These are phyloP conservation scores for Aspergillus taichungensis DNA, from an alignment of 495 filamentous ascomycete genomes.

Conservation along the genomic window DNA sequence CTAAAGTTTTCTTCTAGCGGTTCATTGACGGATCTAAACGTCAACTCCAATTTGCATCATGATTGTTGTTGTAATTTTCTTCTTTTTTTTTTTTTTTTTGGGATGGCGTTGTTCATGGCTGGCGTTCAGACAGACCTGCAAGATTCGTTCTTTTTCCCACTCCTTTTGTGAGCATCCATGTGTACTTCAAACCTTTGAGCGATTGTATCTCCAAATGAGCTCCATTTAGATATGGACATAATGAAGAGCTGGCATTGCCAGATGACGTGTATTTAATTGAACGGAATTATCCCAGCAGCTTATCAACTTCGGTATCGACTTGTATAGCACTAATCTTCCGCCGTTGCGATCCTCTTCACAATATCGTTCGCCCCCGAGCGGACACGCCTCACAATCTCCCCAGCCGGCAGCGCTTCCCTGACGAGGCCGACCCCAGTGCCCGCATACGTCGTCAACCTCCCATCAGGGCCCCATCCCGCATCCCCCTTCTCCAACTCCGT, in stretches of 20 bases:
- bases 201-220: too few relatives aligned
- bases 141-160: slow-evolving; percentile 1
- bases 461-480: slow-evolving; percentile 44
- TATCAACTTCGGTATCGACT: too few relatives aligned
- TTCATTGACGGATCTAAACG: too few relatives aligned
- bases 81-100: slow-evolving; percentile 4
- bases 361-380: slow-evolving; percentile 8
- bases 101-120: neutral
- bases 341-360: neutral
- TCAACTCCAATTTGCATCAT: too few relatives aligned
- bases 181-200: too few relatives aligned
- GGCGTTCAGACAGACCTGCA: neutral
- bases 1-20: too few relatives aligned
- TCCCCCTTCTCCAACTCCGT: slow-evolving; percentile 38
- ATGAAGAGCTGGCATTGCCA: too few relatives aligned
- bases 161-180: neutral
- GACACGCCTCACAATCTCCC: slow-evolving; percentile 21
- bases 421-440: slow-evolving; percentile 34
- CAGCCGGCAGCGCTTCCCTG: slow-evolving; percentile 16
- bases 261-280: too few relatives aligned
- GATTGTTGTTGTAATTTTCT: slow-evolving; percentile 3
- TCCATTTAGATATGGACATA: too few relatives aligned
- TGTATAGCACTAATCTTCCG: neutral
- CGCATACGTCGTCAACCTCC: slow-evolving; percentile 60
- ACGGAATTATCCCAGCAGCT: too few relatives aligned